Percentiles rank a stretch among this genome's conserved stretches.
These are phyloP conservation scores for Gossypium gossypioides DNA, from an alignment of 441 rosid species.

Conservation along the genomic window DNA sequence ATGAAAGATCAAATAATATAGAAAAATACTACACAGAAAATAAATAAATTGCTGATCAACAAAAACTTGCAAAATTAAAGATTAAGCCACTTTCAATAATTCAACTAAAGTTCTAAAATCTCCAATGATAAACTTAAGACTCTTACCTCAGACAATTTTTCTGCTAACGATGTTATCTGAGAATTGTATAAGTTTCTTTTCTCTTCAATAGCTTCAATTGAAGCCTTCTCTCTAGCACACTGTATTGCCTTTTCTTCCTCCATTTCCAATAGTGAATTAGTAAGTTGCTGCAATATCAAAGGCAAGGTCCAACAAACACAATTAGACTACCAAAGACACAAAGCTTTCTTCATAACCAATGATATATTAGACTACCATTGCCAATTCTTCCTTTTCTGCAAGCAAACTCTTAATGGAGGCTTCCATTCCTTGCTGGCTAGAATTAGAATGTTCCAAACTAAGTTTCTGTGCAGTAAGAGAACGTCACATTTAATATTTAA, in stretches of 20 bases:
- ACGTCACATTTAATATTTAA: slow-evolving; percentile 8
- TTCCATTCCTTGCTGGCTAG: slow-evolving; percentile 48
- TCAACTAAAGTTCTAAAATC: neutral
- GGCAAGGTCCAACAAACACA: neutral
- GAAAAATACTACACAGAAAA: neutral
- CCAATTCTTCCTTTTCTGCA: slow-evolving; percentile 86
- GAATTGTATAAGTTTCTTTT: slow-evolving; percentile 32
- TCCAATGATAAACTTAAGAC: neutral
- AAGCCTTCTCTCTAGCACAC: slow-evolving; percentile 67
- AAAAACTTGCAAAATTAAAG: neutral
- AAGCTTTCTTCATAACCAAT: neutral
- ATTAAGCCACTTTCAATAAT: neutral
- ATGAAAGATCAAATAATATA: neutral
- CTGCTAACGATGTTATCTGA: slow-evolving; percentile 39
- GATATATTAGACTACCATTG: slow-evolving; percentile 45
- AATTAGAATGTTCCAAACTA: slow-evolving; percentile 52
- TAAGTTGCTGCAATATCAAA: slow-evolving; percentile 60
- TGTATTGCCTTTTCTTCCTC: slow-evolving; percentile 89
- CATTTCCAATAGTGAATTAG: slow-evolving; percentile 70
- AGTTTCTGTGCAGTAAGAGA: slow-evolving; percentile 32
- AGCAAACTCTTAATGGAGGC: slow-evolving; percentile 35
- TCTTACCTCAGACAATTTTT: slow-evolving; percentile 51
- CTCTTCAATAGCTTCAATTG: slow-evolving; percentile 50
- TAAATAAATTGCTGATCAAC: neutral
- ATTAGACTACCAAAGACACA: slow-evolving; percentile 9